phyloP scores from a whole-genome alignment of 1,139 yeast genomes.

The Debaryomyces coudertii region DNA sequence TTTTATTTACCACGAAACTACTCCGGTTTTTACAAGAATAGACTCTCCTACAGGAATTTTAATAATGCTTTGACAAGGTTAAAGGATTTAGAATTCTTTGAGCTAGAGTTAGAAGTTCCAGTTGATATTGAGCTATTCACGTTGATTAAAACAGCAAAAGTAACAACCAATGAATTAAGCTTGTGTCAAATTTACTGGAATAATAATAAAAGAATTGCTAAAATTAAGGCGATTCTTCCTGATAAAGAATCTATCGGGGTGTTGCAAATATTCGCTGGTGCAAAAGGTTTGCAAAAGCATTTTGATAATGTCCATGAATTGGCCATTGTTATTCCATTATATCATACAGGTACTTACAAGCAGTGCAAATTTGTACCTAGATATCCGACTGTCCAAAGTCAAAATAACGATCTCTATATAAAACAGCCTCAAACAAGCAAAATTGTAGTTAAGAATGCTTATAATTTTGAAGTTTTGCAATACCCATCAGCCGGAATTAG shows the following conservation, averaged over 20 bases:
- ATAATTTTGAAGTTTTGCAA: slow-evolving; percentile 65
- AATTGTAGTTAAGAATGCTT: slow-evolving; percentile 58
- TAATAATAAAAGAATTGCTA: slow-evolving; percentile 64
- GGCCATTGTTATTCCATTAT: slow-evolving; percentile 75
- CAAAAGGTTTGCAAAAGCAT: slow-evolving; percentile 62
- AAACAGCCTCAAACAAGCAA: slow-evolving; percentile 79
- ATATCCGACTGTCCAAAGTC: slow-evolving; percentile 71
- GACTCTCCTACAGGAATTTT: slow-evolving; percentile 63
- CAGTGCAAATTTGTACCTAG: slow-evolving; percentile 66
- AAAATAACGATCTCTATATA: slow-evolving; percentile 75
- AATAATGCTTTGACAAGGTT: slow-evolving; percentile 78
- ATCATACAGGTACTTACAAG: slow-evolving; percentile 69
- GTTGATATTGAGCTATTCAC: slow-evolving; percentile 65
- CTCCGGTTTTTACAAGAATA: slow-evolving; percentile 71
- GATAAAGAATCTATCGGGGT: slow-evolving; percentile 68
- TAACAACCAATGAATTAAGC: slow-evolving; percentile 56
- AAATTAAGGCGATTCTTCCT: slow-evolving; percentile 82
- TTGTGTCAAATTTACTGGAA: slow-evolving; percentile 79
- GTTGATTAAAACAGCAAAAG: slow-evolving; percentile 54
- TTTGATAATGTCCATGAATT: slow-evolving; percentile 67
- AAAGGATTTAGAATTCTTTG: slow-evolving; percentile 75
- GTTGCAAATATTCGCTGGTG: slow-evolving; percentile 74
- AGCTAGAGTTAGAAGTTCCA: slow-evolving; percentile 75
- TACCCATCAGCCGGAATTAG: slow-evolving; percentile 63
- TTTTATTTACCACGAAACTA: slow-evolving; percentile 82